Evolutionary conservation across 345 rosid genomes (phyloP), one percentile per base, ranked within the genome.

Genomic region (Pelargonium nanum): DNA sequence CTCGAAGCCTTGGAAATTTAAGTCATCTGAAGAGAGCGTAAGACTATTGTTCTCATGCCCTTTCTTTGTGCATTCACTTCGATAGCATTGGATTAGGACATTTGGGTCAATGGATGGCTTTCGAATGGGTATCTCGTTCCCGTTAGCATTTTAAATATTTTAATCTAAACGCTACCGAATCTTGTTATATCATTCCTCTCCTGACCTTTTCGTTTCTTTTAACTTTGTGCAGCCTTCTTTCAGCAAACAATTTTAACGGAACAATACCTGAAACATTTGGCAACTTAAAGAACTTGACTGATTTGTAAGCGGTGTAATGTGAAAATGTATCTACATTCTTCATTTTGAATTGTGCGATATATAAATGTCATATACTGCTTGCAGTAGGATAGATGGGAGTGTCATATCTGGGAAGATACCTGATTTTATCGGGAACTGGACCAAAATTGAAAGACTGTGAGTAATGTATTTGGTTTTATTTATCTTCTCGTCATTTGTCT

Each of bases 331-430:
- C 57, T 12, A 52, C 60, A 48, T 55, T 28, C 51, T 45, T 19
- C 24, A 55, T 56, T 59, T 20, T 28, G n/a, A n/a, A 12, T 56
- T 24, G 4, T 30, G 59, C 32, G 15, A 53, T 45, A 56, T 19
- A 40, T 24, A 51, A 34, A 61, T 57, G 25, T 48, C 25, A 4
- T 20, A 20, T 24, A 34, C 32, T 58, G 25, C 26, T 58, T 80
- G 73, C 75, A 89, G 94, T 68, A 76, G 92, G 75, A 75, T 89
- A 53, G 97, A 89, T 75, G 99, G 96, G 56, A 93, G 22, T 72
- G 61, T 60, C 52, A 19, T 93, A 34, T 81, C 89, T 0, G 99
- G 97, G 12, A 83, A 74, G 74, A 79, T 93, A 68, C 96, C 99
- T 4, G 77, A 79, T 54, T 77, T 93, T 26, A 84, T 93, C 0